These are phyloP conservation scores for Phytopythium sindhum DNA, from an alignment of 352 stramenopile genomes.

Conservation along the genomic window DNA sequence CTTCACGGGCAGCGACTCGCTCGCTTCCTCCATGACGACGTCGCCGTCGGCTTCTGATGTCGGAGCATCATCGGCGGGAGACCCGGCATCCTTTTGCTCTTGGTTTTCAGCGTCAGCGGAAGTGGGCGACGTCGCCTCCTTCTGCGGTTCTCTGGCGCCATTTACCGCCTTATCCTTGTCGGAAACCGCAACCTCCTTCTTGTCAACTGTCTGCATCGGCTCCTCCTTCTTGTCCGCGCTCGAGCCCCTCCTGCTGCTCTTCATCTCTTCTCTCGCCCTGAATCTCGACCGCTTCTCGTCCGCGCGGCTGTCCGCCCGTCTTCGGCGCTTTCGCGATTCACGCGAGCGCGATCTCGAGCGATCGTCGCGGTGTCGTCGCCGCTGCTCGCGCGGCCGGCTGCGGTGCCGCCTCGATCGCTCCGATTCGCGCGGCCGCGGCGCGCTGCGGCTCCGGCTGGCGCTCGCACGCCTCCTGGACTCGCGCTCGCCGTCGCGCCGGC, in stretches of 20 bases:
- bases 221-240: background rate
- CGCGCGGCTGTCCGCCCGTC: background rate
- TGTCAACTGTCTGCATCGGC: background rate
- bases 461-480: background rate
- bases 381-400: background rate
- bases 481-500: background rate
- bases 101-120: background rate
- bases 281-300: conserved; percentile 1
- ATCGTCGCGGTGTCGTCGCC: background rate
- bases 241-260: background rate
- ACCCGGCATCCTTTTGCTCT: background rate
- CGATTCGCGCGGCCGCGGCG: background rate
- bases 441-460: background rate
- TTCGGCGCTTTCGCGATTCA: background rate
- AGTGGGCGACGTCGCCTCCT: background rate
- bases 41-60: background rate
- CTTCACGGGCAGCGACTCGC: background rate
- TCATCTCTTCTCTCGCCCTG: background rate
- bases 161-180: background rate
- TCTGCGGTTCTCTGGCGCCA: background rate
- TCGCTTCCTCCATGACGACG: conserved; percentile 4
- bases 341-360: conserved; percentile 5
- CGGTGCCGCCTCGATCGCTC: conserved; percentile 1
- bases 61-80: background rate
- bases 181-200: background rate